Evolutionary conservation across 768 basidiomycete species (phyloP).

Genomic region (Hygrocybe coccinea): DNA sequence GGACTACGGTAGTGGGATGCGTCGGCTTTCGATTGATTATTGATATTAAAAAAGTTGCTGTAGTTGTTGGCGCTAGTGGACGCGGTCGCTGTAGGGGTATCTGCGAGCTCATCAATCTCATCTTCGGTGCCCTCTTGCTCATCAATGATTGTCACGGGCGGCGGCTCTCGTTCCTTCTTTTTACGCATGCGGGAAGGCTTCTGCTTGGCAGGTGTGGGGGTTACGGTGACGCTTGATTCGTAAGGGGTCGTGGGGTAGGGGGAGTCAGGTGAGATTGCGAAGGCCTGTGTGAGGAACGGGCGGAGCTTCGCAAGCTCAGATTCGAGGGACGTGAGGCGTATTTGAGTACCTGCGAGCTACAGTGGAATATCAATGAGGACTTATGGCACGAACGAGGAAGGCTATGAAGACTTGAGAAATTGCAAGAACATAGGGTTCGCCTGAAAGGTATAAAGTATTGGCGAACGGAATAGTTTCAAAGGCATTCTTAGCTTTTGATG

Average conservation of each 20-base stretch:
- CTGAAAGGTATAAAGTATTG: too few relatives aligned
- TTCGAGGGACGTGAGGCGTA: conserved; percentile 53
- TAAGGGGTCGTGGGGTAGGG: too few relatives aligned
- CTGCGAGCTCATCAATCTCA: not conserved
- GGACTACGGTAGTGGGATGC: conserved; percentile 6
- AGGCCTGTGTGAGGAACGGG: conserved; percentile 63
- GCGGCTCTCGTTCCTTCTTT: not conserved
- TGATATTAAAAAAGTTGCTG: not conserved
- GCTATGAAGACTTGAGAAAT: not conserved
- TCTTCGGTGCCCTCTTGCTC: conserved; percentile 4
- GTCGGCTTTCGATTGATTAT: not conserved
- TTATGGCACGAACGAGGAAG: not conserved
- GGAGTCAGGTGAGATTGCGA: conserved; percentile 16
- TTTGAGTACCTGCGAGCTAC: conserved; percentile 57
- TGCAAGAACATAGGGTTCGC: not conserved
- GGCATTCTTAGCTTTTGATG: too few relatives aligned
- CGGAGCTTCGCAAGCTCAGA: conserved; percentile 59
- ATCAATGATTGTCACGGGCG: not conserved
- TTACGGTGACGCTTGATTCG: not conserved
- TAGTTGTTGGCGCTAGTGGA: not conserved
- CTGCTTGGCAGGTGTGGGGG: not conserved
- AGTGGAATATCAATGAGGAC: not conserved
- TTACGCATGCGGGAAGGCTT: not conserved
- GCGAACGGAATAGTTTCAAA: too few relatives aligned
- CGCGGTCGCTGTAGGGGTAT: not conserved